Evolutionary conservation across 2,329 filamentous ascomycete species (phyloP), one percentile per base, ranked within the genome.

Genomic region (Tolypocladium amazonense): DNA sequence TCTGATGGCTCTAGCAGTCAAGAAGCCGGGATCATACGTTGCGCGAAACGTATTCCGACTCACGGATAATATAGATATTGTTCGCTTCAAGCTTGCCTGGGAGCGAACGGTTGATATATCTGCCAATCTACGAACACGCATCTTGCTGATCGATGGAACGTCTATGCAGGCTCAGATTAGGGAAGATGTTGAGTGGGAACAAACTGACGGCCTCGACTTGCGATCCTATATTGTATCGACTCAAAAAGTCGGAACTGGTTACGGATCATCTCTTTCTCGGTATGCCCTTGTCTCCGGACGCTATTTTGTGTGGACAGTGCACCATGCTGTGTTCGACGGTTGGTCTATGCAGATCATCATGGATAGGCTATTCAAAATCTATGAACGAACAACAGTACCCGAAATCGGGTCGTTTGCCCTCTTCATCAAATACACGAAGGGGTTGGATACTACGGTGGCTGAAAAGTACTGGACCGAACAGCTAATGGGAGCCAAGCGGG

Each of bases 271-370:
- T 18, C 23, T 58, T 12, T 33, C 25, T 23, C 41, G 39, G 20
- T 52, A 53, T 23, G 56, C 56, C n/a, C 7, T 58, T 15, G 56
- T 52, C 14, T 2, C 12, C 2, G 33, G 25, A 8, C 43, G n/a
- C 2, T 67, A 47, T 12, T 65, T 71, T 23, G 61, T 67, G 4
- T 67, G 65, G 60, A 66, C 65, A 3, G 60, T 62, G 3, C 69
- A 71, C 33, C 69, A 70, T 33, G 62, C 68, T 4, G 37, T 69
- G 0, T 67, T 69, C 33, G 69, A 71, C 50, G 69, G 68, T 11
- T 69, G 65, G 66, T 64, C 65, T 11, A 23, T 64, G 54, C 45
- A 41, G 11, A 55, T 65, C 0, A 57, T 65, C 25, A n/a, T 61
- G n/a, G 43, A 56, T 15, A 30, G 37, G 1, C 50, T 67, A 5